Evolutionary conservation across 2,329 filamentous ascomycete genomes (phyloP).

Genomic region (Gnomoniopsis smithogilvyi): DNA sequence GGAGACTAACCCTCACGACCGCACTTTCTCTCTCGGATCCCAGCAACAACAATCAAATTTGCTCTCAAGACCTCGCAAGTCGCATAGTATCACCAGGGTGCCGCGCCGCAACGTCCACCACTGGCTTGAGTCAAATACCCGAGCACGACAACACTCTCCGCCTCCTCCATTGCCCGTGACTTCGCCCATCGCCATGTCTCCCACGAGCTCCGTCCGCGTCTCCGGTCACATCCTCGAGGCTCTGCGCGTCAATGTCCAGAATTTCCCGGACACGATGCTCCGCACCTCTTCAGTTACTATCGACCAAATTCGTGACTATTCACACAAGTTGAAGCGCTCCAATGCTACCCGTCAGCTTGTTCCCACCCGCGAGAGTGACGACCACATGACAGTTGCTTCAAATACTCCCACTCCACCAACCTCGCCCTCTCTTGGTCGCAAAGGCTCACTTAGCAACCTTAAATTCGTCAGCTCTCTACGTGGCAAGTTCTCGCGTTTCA

Average conservation of each 20-base stretch:
- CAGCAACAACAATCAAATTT: slow-evolving; percentile 1
- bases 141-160: neutral
- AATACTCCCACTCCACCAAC: neutral
- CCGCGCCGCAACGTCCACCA: slow-evolving; percentile 14
- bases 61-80: slow-evolving; percentile 10
- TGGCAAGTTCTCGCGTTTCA: slow-evolving; percentile 6
- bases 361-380: slow-evolving; percentile 16
- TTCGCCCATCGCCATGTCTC: slow-evolving; percentile 5
- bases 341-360: neutral
- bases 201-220: slow-evolving; percentile 40
- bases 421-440: neutral
- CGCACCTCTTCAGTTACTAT: slow-evolving; percentile 52
- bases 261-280: slow-evolving; percentile 59
- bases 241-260: slow-evolving; percentile 49
- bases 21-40: neutral
- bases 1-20: neutral
- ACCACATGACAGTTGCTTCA: slow-evolving; percentile 18
- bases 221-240: slow-evolving; percentile 53
- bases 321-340: slow-evolving; percentile 47
- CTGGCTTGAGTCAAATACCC: slow-evolving; percentile 16
- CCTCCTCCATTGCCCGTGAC: neutral
- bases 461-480: slow-evolving; percentile 12
- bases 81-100: slow-evolving; percentile 8
- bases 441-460: slow-evolving; percentile 6
- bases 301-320: slow-evolving; percentile 55